phyloP scores from a whole-genome alignment of 1,284 basidiomycete species.

The Ustilago sp. region DNA sequence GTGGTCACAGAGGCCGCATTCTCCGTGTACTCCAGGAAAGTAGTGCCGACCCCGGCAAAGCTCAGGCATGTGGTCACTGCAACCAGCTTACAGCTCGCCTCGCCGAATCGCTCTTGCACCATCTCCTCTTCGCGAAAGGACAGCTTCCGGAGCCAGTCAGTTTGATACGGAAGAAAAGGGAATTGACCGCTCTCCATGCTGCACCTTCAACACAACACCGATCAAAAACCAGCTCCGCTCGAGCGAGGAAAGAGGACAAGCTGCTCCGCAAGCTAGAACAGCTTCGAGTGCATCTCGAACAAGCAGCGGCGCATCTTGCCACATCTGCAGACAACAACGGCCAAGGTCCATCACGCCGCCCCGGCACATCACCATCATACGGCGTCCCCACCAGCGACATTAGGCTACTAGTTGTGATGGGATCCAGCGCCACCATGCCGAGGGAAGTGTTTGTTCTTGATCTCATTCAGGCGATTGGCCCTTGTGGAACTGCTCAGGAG shows the following conservation, averaged over 20 bases:
- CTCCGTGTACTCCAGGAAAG: slow-evolving; percentile 8
- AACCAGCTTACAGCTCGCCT: slow-evolving; percentile 40
- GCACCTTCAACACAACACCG: neutral
- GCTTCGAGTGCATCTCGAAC: slow-evolving; percentile 21
- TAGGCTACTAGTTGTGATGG: slow-evolving; percentile 36
- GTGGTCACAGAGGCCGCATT: slow-evolving; percentile 5
- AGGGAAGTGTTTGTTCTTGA: slow-evolving; percentile 38
- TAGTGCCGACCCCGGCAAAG: slow-evolving; percentile 30
- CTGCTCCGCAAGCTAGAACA: slow-evolving; percentile 32
- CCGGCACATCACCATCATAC: neutral
- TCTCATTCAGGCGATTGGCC: slow-evolving; percentile 23
- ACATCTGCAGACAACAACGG: slow-evolving; percentile 20
- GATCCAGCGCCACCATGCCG: slow-evolving; percentile 37
- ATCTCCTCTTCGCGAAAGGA: slow-evolving; percentile 50
- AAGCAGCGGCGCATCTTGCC: slow-evolving; percentile 19
- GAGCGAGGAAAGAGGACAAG: slow-evolving; percentile 18
- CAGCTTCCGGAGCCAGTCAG: slow-evolving; percentile 52
- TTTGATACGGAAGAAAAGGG: slow-evolving; percentile 19
- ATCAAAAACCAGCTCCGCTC: slow-evolving; percentile 10
- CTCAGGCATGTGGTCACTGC: slow-evolving; percentile 40
- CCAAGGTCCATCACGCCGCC: slow-evolving; percentile 24
- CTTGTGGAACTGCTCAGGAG: slow-evolving; percentile 1
- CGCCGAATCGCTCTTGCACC: slow-evolving; percentile 37
- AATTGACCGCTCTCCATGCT: neutral
- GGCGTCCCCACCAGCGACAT: slow-evolving; percentile 14